Evolutionary conservation across 148 eudicot species (phyloP), one percentile per base, ranked within the genome.

Genomic region (Vaccinium myrtillus): DNA sequence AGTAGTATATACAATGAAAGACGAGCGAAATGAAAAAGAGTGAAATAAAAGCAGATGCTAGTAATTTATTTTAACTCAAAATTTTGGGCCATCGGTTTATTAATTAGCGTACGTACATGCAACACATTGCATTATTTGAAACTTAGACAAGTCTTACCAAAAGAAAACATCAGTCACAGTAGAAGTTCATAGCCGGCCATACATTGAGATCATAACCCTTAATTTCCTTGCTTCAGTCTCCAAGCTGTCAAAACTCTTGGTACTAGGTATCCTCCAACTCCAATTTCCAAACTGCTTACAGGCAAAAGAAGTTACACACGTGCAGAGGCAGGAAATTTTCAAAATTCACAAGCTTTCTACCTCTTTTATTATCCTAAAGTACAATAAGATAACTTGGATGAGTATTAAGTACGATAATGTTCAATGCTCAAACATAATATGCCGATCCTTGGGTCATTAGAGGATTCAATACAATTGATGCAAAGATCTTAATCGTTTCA

Each of bases 191-290:
- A 92, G 86, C 56, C 99, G 92, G 39, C 98, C 99, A 84, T 94
- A 94, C 90, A 89, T 90, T 16, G 91, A 89, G 67, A 97, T 86
- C 90, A 94, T 76, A 49, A 91, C 93, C 83, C 93, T 90, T 71
- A 97, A 84, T 84, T 86, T 94, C 65, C 79, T 67, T 75, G 95
- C 94, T 83, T 97, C 96, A 8, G 87, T 25, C 58, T 85, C 91
- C 88, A 97, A 75, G 90, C 88, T 83, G 78, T 90, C 92, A 82
- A 97, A 93, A 84, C 84, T 82, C 80, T 75, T 86, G 75, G 98
- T 89, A 77, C 88, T 82, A 2, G 98, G 95, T 87, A 97, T 80
- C 89, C 99, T 94, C 99, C 99, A 97, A 87, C 91, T 92, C 99
- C 99, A 97, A 81, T 97, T 97, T 82, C 99, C 99, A 61, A 84